These are phyloP conservation scores for Globisporangium camurandrum DNA, from an alignment of 352 stramenopile genomes.

Conservation along the genomic window DNA sequence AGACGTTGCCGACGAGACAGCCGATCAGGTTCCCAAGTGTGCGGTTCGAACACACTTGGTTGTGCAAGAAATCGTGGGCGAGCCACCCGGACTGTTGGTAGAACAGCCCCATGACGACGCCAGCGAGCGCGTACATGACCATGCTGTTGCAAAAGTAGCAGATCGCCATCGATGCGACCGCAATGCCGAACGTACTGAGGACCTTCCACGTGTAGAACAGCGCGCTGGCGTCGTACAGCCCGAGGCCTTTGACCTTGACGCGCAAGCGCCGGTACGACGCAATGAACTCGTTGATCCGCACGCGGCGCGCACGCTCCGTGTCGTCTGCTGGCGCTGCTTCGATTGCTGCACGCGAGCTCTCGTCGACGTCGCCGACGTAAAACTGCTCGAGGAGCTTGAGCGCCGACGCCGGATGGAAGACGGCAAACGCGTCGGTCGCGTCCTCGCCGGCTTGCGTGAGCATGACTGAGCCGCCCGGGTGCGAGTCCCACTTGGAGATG, in stretches of 20 bases:
- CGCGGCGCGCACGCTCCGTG: conserved; percentile 31
- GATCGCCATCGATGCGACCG: conserved; percentile 76
- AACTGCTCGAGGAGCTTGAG: conserved; percentile 95
- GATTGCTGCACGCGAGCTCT: conserved; percentile 29
- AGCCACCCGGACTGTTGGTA: conserved; percentile 99
- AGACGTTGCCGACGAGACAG: conserved; percentile 94
- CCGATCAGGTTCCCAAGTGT: conserved; percentile 90
- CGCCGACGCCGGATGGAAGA: conserved; percentile 94
- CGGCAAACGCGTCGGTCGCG: conserved; percentile 97
- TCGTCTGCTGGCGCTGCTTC: conserved; percentile 25
- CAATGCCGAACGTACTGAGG: conserved; percentile 89
- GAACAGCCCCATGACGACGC: conserved; percentile 93
- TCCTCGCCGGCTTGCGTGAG: conserved; percentile 97
- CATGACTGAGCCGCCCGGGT: conserved; percentile 90
- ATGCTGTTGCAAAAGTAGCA: conserved; percentile 81
- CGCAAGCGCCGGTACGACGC: conserved; percentile 93
- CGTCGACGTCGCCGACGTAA: conserved; percentile 95
- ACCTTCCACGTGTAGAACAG: conserved; percentile 96
- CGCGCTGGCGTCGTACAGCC: conserved; percentile 90
- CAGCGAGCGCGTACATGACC: conserved; percentile 88
- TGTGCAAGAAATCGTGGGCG: conserved; percentile 96
- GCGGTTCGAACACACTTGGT: conserved; percentile 96
- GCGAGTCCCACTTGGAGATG: conserved; percentile 78
- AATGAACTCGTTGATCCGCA: conserved; percentile 91
- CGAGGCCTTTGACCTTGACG: conserved; percentile 91